These are phyloP conservation scores for Tylopilus subfusipes DNA, from an alignment of 768 basidiomycete species.

Conservation along the genomic window DNA sequence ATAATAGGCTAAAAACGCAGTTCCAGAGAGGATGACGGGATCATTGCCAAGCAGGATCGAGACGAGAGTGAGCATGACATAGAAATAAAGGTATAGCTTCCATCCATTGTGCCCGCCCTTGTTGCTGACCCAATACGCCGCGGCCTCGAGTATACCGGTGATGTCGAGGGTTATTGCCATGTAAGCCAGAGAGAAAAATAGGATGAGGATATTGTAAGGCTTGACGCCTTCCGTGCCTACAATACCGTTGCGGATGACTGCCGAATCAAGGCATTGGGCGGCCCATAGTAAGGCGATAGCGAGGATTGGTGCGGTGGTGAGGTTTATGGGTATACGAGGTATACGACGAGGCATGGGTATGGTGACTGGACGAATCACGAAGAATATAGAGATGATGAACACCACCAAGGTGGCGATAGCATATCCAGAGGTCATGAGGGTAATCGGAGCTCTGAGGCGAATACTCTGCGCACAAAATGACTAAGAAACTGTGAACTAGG, in stretches of 20 bases:
- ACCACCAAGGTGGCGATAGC: conserved; percentile 50
- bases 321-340: conserved; percentile 41
- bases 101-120: conserved; percentile 50
- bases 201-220: conserved; percentile 91
- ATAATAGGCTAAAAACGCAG: no score
- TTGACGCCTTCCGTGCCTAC: conserved; percentile 75
- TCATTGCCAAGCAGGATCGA: conserved; percentile 90
- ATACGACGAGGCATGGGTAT: conserved; percentile 37
- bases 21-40: conserved; percentile 87
- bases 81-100: conserved; percentile 76
- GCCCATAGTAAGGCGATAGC: conserved; percentile 55
- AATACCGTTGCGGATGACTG: conserved; percentile 69
- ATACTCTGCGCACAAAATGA: background rate
- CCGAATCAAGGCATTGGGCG: conserved; percentile 43
- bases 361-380: conserved; percentile 39
- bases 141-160: conserved; percentile 80
- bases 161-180: conserved; percentile 89
- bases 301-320: conserved; percentile 52
- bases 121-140: conserved; percentile 63
- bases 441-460: background rate
- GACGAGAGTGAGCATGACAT: conserved; percentile 71
- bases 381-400: conserved; percentile 48
- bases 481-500: background rate
- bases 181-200: conserved; percentile 88
- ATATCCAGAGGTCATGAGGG: conserved; percentile 38